These are phyloP conservation scores for Ceratobasidium sp. DNA, from an alignment of 1,284 basidiomycete genomes.

Conservation along the genomic window DNA sequence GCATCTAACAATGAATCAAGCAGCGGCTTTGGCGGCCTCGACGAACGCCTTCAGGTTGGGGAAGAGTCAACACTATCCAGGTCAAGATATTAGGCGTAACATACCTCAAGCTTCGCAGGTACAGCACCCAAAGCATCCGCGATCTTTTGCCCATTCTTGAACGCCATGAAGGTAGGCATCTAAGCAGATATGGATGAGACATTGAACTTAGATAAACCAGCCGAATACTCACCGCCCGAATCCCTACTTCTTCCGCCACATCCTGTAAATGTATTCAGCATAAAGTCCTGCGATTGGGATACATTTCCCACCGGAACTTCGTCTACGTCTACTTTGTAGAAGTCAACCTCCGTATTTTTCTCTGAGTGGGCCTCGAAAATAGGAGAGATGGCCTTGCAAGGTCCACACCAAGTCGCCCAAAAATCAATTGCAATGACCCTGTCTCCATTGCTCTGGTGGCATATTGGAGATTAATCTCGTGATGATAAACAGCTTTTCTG, in stretches of 20 bases:
- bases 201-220: not conserved
- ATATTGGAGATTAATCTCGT: not conserved
- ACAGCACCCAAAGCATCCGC: slow-evolving; percentile 74
- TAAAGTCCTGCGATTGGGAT: not conserved
- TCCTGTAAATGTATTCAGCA: slow-evolving; percentile 55
- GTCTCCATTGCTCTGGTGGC: not conserved
- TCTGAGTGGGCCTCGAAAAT: slow-evolving; percentile 23
- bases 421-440: not conserved
- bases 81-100: not conserved
- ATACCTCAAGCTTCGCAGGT: slow-evolving; percentile 54
- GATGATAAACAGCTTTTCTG: not conserved
- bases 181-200: not conserved
- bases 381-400: slow-evolving; percentile 35
- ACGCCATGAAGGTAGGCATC: slow-evolving; percentile 84
- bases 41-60: not conserved
- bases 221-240: slow-evolving; percentile 66
- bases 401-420: slow-evolving; percentile 42
- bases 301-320: slow-evolving; percentile 16
- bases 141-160: slow-evolving; percentile 75
- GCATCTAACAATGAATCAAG: not conserved
- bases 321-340: slow-evolving; percentile 38
- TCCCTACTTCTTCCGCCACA: slow-evolving; percentile 72
- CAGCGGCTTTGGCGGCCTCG: not conserved
- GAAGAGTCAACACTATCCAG: not conserved
- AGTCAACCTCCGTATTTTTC: not conserved